These are phyloP conservation scores for Chalaropsis thielavioides DNA, from an alignment of 2,329 filamentous ascomycete genomes.

Conservation along the genomic window DNA sequence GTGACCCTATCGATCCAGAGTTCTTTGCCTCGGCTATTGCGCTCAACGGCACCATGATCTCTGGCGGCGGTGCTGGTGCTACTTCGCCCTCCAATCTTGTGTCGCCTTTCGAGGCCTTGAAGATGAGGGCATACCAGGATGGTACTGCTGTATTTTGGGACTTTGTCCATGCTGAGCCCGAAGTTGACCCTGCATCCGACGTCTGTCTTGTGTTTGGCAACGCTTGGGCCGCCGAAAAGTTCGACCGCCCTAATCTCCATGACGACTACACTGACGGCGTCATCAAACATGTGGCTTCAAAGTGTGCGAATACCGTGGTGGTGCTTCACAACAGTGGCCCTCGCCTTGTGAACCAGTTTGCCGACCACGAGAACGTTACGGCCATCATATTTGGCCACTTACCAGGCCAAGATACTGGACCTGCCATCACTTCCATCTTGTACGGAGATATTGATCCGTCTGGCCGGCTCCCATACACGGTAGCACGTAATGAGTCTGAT, in stretches of 20 bases:
- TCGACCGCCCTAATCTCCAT: conserved; percentile 43
- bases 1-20: conserved; percentile 21
- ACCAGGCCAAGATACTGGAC: conserved; percentile 48
- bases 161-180: conserved; percentile 34
- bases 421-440: conserved; percentile 39
- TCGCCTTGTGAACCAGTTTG: conserved; percentile 44
- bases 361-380: conserved; percentile 49
- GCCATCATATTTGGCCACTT: conserved; percentile 49
- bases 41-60: conserved; percentile 18
- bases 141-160: conserved; percentile 46
- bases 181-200: conserved; percentile 38
- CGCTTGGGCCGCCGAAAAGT: conserved; percentile 58
- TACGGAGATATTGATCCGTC: conserved; percentile 44
- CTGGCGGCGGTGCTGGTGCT: conserved; percentile 35
- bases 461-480: conserved; percentile 47
- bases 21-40: conserved; percentile 30
- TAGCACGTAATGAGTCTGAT: conserved; percentile 41
- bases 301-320: conserved; percentile 49
- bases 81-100: conserved; percentile 34
- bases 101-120: conserved; percentile 41
- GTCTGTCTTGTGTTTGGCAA: conserved; percentile 57
- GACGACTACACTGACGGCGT: conserved; percentile 52
- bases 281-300: conserved; percentile 40
- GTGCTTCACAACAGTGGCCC: conserved; percentile 50
- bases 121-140: conserved; percentile 38